phyloP scores from a whole-genome alignment of 495 filamentous ascomycete species.

The Penicillium bovifimosum region DNA sequence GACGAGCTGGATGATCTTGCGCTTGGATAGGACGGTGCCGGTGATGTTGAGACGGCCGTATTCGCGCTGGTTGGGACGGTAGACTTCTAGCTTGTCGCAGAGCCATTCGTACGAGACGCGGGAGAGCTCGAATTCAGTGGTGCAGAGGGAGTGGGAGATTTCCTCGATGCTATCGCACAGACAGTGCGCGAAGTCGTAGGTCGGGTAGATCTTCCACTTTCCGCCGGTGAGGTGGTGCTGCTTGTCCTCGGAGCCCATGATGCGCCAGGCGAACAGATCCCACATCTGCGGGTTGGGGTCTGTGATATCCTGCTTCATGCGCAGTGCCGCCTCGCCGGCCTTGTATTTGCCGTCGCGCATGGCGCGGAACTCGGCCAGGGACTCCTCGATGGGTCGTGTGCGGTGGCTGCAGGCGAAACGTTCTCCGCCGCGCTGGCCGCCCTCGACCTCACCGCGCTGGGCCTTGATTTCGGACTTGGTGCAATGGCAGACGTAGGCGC shows the following conservation, averaged over 20 bases:
- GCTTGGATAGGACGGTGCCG: constrained; percentile 79
- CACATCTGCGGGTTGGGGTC: constrained; percentile 64
- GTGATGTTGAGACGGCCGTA: constrained; percentile 71
- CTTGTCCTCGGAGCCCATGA: constrained; percentile 46
- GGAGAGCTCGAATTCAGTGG: constrained; percentile 73
- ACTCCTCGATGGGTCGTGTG: constrained; percentile 66
- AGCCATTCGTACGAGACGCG: constrained; percentile 86
- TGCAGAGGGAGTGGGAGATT: constrained; percentile 87
- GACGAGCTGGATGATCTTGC: constrained; percentile 73
- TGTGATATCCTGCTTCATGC: constrained; percentile 73
- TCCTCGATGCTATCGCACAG: constrained; percentile 84
- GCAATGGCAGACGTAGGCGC: constrained; percentile 78
- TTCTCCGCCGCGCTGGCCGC: constrained; percentile 60
- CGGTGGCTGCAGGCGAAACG: constrained; percentile 78
- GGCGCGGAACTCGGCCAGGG: constrained; percentile 73
- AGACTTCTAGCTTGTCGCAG: constrained; percentile 65
- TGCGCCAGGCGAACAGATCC: constrained; percentile 72
- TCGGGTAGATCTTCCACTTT: constrained; percentile 82
- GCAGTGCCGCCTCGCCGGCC: constrained; percentile 77
- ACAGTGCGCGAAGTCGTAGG: constrained; percentile 88
- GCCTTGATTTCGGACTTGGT: constrained; percentile 68
- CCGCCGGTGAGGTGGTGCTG: constrained; percentile 68
- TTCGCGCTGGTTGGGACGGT: constrained; percentile 84
- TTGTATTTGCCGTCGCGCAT: constrained; percentile 92
- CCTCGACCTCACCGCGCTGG: constrained; percentile 70